phyloP scores from a whole-genome alignment of 1,284 basidiomycete species.

The Rhizoctonia solani region DNA sequence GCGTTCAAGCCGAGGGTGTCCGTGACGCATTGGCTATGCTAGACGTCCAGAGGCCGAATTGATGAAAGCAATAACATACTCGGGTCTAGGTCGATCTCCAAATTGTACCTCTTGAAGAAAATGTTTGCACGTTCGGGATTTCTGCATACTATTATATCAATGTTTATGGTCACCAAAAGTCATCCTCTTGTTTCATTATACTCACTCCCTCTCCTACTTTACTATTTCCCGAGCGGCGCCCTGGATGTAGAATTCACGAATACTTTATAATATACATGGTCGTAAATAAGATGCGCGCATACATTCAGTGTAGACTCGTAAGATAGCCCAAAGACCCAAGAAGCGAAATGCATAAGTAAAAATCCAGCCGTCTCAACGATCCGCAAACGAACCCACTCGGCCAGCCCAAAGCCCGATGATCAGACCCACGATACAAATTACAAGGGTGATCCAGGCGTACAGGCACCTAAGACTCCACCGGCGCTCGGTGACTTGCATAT shows the following conservation, averaged over 20 bases:
- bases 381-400: not conserved
- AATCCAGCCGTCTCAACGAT: not conserved
- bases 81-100: not conserved
- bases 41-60: conserved; percentile 51
- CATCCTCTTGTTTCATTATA: not conserved
- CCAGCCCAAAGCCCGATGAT: not conserved
- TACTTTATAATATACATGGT: too few relatives aligned
- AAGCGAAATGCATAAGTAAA: not conserved
- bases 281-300: too few relatives aligned
- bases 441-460: not conserved
- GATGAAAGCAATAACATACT: not conserved
- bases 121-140: not conserved
- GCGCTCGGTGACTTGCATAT: not conserved
- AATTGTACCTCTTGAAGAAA: not conserved
- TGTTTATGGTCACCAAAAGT: conserved; percentile 9
- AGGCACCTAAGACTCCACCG: not conserved
- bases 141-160: conserved; percentile 9
- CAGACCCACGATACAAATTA: not conserved
- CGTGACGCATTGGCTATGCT: conserved; percentile 76
- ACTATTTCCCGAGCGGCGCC: too few relatives aligned
- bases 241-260: not conserved
- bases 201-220: too few relatives aligned
- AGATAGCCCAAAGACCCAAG: not conserved
- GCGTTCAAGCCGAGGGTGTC: conserved; percentile 78
- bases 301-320: not conserved